Evolutionary conservation across 73 alveolate genomes (phyloP), one percentile per base, ranked within the genome.

Genomic region (Stentor coeruleus): DNA sequence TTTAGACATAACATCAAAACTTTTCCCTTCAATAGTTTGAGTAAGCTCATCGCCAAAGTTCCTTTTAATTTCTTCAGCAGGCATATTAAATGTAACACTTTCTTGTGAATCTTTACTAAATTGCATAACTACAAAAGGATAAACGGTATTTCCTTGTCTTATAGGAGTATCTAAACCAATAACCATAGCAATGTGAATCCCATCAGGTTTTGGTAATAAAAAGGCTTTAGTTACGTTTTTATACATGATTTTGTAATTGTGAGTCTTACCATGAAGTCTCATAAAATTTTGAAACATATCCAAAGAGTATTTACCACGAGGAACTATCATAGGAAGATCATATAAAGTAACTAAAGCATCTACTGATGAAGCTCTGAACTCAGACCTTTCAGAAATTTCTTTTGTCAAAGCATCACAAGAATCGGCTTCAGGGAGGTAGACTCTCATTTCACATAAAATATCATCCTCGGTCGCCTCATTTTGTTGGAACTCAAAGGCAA

Each of bases 241-340:
- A 87, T 93, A 91, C 58, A 85, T 76, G 81, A 95, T 90, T 72
- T 91, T 95, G 85, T 95, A 93, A 86, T 94, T 95, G 86, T 92
- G 89, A 15, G 97, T 90, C 75, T 84, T 88, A 0, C 99, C 99
- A 77, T 95, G 98, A 42, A 94, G 89, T 89, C 94, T 91, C 60
- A 94, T 87, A 85, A 86, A 94, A 83, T 87, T 81, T 33, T 86
- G 79, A 74, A 91, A 94, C 93, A 95, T 83, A 75, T 94, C 88
- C 74, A 95, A 80, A 39, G 90, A 89, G 84, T 92, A 92, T 86
- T 93, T 93, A 3, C 99, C 99, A 77, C 99, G 86, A 37, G 99
- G 99, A 30, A 95, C 94, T 49, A 92, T 49, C 96, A 95, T 87
- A 74, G 88, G 97, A 79, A 93, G 83, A 59, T 95, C 98, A 58